Base-by-base conservation (phyloP, 805 yeast genomes). In the Scheffersomyces amazonensis region DNA sequence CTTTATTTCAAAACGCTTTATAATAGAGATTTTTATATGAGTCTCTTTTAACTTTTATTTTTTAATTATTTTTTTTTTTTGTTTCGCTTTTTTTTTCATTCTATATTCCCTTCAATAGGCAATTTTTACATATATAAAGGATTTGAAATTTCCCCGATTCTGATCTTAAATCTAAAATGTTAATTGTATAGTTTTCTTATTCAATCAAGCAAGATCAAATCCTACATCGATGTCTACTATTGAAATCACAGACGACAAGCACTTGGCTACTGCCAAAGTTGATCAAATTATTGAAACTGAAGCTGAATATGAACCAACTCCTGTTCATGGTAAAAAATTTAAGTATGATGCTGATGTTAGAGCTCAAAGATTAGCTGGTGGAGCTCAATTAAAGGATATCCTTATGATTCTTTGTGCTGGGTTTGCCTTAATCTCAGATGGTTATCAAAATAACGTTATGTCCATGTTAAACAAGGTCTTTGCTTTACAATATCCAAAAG, bases 381-480 rank as follows among this genome's bases (percentile, higher is more conserved):
- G 60, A 0, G 56, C 57, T 16, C 48, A 46, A 24, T 19, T 44
- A 25, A 58, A 51, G 18, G 71, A 68, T 39, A 42, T 63, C 20
- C 48, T 69, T 35, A 59, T 80, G 38, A 77, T 83, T 43, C 52
- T 80, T 32, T 78, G 86, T 60, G 69, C 89, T 17, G 91, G 93
- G 11, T 81, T 78, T 46, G 93, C 90, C 0, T 70, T 85, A 53
- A 76, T 83, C 50, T 77, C 85, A 16, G 93, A 85, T 60, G 90
- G 90, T 3, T 83, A 83, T 58, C 87, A 81, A 55, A 83, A 83
- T 53, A 81, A 78, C 48, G 73, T 81, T 44, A 81, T 83, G 87
- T 75, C 87, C 3, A 80, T 82, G 82, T 50, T 74, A 47, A 83
- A 83, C 56, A 62, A 72, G 16, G 72, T 80, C 11, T 80, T 82